These are phyloP conservation scores for Ceratobasidium sp. DNA, from an alignment of 1,284 basidiomycete species.

Conservation along the genomic window DNA sequence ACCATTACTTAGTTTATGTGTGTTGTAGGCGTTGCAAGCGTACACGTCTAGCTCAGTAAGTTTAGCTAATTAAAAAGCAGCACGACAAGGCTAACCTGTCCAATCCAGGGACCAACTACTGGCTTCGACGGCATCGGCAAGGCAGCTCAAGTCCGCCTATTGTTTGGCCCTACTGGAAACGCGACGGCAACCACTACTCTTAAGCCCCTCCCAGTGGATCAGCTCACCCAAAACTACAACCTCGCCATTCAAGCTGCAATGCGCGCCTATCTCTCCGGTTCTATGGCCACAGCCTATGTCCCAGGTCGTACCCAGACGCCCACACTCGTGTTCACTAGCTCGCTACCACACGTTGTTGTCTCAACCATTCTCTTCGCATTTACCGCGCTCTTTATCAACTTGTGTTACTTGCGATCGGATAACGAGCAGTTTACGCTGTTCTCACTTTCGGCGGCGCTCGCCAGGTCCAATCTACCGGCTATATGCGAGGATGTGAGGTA, in stretches of 20 bases:
- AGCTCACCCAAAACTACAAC: conserved; percentile 25
- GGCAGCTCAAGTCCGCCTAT: conserved; percentile 20
- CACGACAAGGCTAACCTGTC: not conserved
- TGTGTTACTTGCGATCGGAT: conserved; percentile 24
- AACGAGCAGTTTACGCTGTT: conserved; percentile 41
- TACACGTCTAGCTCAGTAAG: conserved; percentile 5
- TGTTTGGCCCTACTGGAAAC: conserved; percentile 25
- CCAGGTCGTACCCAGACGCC: conserved; percentile 32
- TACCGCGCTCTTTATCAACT: conserved; percentile 28
- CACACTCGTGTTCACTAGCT: conserved; percentile 38
- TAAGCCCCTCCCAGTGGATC: conserved; percentile 8
- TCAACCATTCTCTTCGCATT: conserved; percentile 36
- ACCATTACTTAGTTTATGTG: not conserved
- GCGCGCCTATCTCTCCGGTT: conserved; percentile 31
- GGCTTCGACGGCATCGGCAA: not conserved
- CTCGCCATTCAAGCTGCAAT: conserved; percentile 40
- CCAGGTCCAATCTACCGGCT: conserved; percentile 15
- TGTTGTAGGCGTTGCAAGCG: not conserved
- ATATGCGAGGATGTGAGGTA: conserved; percentile 37
- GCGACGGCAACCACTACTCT: conserved; percentile 10
- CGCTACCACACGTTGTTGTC: conserved; percentile 29
- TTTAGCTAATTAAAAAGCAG: no score
- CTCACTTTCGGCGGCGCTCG: conserved; percentile 28
- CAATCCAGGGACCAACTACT: not conserved
- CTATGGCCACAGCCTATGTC: conserved; percentile 19